These are phyloP conservation scores for Zarea fungicola DNA, from an alignment of 2,329 filamentous ascomycete species.

Conservation along the genomic window DNA sequence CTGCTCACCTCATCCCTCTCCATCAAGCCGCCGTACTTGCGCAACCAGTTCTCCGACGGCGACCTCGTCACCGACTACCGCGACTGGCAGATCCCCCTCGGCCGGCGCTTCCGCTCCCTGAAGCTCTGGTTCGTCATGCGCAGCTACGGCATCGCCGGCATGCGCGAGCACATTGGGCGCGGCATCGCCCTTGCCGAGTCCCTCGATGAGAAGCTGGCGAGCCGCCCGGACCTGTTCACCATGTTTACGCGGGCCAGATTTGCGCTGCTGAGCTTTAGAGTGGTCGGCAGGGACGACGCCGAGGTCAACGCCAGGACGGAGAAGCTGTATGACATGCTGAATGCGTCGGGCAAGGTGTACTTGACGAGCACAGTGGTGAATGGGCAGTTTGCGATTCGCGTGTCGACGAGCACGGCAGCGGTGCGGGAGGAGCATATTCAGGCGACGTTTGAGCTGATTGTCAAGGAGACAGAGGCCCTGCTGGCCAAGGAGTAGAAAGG, in stretches of 20 bases:
- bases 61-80: slow-evolving; percentile 91
- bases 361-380: slow-evolving; percentile 72
- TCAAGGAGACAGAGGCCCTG: slow-evolving; percentile 50
- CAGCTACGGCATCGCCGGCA: slow-evolving; percentile 70
- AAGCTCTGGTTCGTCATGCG: slow-evolving; percentile 96
- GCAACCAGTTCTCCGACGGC: slow-evolving; percentile 73
- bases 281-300: slow-evolving; percentile 44
- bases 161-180: slow-evolving; percentile 67
- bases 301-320: slow-evolving; percentile 65
- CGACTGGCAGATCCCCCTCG: slow-evolving; percentile 95
- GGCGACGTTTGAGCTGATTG: slow-evolving; percentile 68
- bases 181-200: slow-evolving; percentile 64
- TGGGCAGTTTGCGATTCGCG: slow-evolving; percentile 70
- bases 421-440: slow-evolving; percentile 68
- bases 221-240: slow-evolving; percentile 64
- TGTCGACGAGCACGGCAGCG: slow-evolving; percentile 67
- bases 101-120: slow-evolving; percentile 77
- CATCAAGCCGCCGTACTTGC: slow-evolving; percentile 74
- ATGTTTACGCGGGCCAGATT: slow-evolving; percentile 72
- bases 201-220: slow-evolving; percentile 58
- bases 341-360: slow-evolving; percentile 71
- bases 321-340: slow-evolving; percentile 69
- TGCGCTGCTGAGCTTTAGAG: slow-evolving; percentile 70
- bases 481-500: slow-evolving; percentile 4
- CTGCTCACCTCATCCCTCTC: slow-evolving; percentile 69